Evolutionary conservation across 495 filamentous ascomycete species (phyloP), one percentile per base, ranked within the genome.

Genomic region (Trichocladium uniseriatum): DNA sequence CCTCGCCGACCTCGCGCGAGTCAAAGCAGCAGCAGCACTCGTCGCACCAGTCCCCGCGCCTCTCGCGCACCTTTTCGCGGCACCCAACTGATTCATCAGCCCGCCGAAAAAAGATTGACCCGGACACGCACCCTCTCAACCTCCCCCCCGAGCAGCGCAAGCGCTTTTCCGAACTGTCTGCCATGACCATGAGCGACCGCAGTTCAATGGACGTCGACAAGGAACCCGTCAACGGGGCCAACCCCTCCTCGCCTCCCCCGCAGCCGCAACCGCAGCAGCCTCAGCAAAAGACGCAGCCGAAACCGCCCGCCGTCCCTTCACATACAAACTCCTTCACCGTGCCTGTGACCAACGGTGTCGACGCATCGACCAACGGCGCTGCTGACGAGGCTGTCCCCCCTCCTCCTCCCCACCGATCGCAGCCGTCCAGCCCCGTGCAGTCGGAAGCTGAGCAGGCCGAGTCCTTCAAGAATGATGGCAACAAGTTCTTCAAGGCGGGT

Each of bases 401-500:
- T 42, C 89, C 89, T 46, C 89, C 89, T 42, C 89, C 87, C 28
- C 89, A 95, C 66, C 72, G 74, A 56, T 76, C 74, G 27, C 75
- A 73, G 52, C 79, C 80, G 60, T 78, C 72, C 58, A 80, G 73
- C 64, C 83, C 70, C 42, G 72, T 66, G 58, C 71, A 69, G 15
- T 68, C 66, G 13, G 69, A 75, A 47, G 68, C 76, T 16, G 76
- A 84, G 37, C 84, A 95, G 57, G 87, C 89, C 5, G 92, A 97
- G 64, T 77, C 77, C 16, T 94, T 82, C 77, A 98, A 98, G 71
- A 77, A 87, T 56, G 79, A 85, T 21, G 92, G 92, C 27, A 98
- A 98, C 71, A 94, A 90, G 59, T 91, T 85, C 60, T 98, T 95
- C 75, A 96, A 95, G 72, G 82, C 86, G 49, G 83, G 82, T 58